Evolutionary conservation across 345 rosid species (phyloP), one percentile per base, ranked within the genome.

Genomic region (Syzygium jambos): DNA sequence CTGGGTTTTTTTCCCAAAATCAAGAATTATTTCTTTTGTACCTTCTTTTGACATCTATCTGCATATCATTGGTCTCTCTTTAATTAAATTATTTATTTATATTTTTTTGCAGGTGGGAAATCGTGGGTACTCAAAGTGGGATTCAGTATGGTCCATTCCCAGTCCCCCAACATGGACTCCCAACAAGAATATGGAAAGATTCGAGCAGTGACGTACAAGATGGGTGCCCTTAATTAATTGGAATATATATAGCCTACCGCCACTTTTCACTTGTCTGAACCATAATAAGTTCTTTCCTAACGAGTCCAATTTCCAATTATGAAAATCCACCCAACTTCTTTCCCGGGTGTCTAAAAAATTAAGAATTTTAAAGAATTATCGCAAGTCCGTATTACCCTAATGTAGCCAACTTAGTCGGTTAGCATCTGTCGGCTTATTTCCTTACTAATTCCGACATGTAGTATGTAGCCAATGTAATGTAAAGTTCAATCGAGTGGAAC

Each of bases 141-240:
- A 92, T 96, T 87, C 94, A 96, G 82, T 96, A 96, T 87, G 90
- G 93, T 73, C 99, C 99, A 87, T 97, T 97, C 86, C 99, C 98
- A 23, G 92, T 97, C 59, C 99, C 99, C 85, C 91, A 77, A 73
- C 90, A 91, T 52, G 98, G 99, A 27, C 95, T 97, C 77, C 98
- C 93, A 2, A 93, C 95, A 82, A 95, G 93, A 93, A 93, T 95
- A 93, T 91, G 94, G 92, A 92, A 77, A 90, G 87, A 88, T 65
- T 85, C 92, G 55, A 85, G 56, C 88, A 52, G 13, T 85, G 73
- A 15, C 73, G 41, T 84, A 57, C 57, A 68, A 84, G 86, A 85
- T 43, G 57, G 57, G 23, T 86, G n/a, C 85, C 77, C 38, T 80
- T n/a, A 78, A 87, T 80, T n/a, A 78, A 87, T 84, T 84, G 27